These are phyloP conservation scores for Penicillium riverlandense DNA, from an alignment of 495 filamentous ascomycete genomes.

Conservation along the genomic window DNA sequence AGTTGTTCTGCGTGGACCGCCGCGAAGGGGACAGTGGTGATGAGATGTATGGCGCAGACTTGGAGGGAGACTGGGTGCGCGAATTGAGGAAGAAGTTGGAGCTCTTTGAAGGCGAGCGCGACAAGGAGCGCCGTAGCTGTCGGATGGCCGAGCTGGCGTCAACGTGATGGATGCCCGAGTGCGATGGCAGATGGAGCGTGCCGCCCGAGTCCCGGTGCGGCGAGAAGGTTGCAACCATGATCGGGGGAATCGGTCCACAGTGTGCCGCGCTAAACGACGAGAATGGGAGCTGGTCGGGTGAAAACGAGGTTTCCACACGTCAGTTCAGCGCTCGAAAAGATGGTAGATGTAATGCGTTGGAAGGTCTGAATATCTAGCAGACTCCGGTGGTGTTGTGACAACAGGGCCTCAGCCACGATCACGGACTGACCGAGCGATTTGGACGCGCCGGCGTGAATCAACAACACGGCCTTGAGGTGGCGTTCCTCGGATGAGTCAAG, in stretches of 20 bases:
- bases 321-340: background rate
- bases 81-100: constrained; percentile 58
- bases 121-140: constrained; percentile 75
- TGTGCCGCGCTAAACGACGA: constrained; percentile 10
- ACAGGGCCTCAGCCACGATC: background rate
- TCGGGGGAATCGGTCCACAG: constrained; percentile 16
- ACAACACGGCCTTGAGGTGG: constrained; percentile 1
- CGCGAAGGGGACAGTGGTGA: constrained; percentile 47
- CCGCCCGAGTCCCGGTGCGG: constrained; percentile 60
- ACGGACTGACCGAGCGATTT: background rate
- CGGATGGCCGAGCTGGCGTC: constrained; percentile 70
- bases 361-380: background rate
- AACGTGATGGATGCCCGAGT: constrained; percentile 71
- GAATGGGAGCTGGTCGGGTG: constrained; percentile 8
- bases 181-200: constrained; percentile 75
- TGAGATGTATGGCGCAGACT: constrained; percentile 33
- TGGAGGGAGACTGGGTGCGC: constrained; percentile 48
- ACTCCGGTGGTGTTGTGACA: background rate
- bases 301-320: background rate
- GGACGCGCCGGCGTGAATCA: constrained; percentile 5
- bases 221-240: constrained; percentile 48
- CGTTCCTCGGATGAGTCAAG: constrained; percentile 4
- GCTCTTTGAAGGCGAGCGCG: constrained; percentile 76
- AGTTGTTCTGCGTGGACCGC: constrained; percentile 35
- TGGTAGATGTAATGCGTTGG: background rate